Base-by-base conservation (phyloP, 1,284 basidiomycete species). In the Ganoderma lucidum region DNA sequence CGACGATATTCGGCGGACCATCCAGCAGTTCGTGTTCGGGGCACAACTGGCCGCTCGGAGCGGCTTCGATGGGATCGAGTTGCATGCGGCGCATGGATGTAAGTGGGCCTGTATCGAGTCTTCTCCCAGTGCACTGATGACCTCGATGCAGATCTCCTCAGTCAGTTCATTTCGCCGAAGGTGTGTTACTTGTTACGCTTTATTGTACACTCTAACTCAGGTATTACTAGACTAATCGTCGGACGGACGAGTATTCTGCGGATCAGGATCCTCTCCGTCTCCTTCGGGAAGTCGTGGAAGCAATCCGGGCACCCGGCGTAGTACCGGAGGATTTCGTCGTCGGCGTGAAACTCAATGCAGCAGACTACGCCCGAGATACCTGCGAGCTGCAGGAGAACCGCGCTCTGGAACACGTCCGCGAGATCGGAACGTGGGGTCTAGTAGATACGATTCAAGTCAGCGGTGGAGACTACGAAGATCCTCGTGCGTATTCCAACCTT, bases 51-150 rank as follows among this genome's bases (percentile, higher is more conserved):
- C 95, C 15, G 80, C 85, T 19, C 80, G 87, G 65, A 84, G 93
- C 35, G 95, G 95, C 0, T 98, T 97, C 78, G 95, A 98, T 74
- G 97, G 97, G 0, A 83, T 98, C 14, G 90, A 99, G 77, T 73
- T 99, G 28, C 97, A 99, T 80, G 93, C 87, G 41, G 93, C 93
- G 1, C 96, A 98, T 82, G 96, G 96, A 35, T 96, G 93, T 93
- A 68, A 82, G 93, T 80, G 12, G 42, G 58, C 32, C 35, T 39
- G 2, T 32, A 4, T 65, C 15, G 41, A 56, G 39, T 15, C 65
- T 67, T 62, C 1, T 30, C 10, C 44, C 35, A 23, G 30, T 39
- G n/a, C 15, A 28, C 69, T 73, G 60, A 74, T 41, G 10, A 32
- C 61, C 15, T 15, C 30, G 28, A 19, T 2, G 39, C 77, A 96